Evolutionary conservation across 1,139 yeast species (phyloP), one percentile per base, ranked within the genome.

Genomic region (Hyphopichia buzzinii): DNA sequence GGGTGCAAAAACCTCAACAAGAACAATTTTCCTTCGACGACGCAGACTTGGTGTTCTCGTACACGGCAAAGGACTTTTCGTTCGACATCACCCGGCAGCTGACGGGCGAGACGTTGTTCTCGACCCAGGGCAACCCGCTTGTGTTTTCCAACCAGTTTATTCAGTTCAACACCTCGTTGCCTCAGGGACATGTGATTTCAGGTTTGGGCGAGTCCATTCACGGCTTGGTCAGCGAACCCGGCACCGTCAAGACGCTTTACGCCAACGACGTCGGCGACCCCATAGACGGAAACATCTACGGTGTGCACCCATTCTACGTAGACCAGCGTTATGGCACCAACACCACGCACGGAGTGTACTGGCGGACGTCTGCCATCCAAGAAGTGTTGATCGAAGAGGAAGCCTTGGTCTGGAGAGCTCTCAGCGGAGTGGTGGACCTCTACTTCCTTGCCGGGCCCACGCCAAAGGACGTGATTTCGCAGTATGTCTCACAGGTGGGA

Each of bases 181-280:
- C 64, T 2, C 31, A 46, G 27, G 54, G 49, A 12, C 61, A 60
- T 39, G 45, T 49, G 15, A 45, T 58, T 19, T 49, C 55, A 26
- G 67, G 67, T 2, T 46, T 62, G 11, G 67, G 67, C 17, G 67
- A 62, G 38, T 49, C 59, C 3, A 51, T 62, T 33, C 61, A 54
- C 30, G 62, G 62, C 2, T 53, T 54, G 17, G 42, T 53, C 24
- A 51, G 54, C 39, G 45, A 40, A 26, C 64, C 62, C 2, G 62
- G 58, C 30, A 48, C 52, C 3, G 61, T 49, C 47, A 64, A 41
- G 43, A 58, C 54, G 35, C 47, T 53, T 30, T 53, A 30, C 31
- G 54, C 55, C 10, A 51, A 50, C 39, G 57, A 52, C 37, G 50
- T 40, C 6, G 57, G 49, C 34, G 54, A 51, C 30, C 55, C 57